Evolutionary conservation across 306 rosid species (phyloP), one percentile per base, ranked within the genome.

Genomic region (Fagus crenata): DNA sequence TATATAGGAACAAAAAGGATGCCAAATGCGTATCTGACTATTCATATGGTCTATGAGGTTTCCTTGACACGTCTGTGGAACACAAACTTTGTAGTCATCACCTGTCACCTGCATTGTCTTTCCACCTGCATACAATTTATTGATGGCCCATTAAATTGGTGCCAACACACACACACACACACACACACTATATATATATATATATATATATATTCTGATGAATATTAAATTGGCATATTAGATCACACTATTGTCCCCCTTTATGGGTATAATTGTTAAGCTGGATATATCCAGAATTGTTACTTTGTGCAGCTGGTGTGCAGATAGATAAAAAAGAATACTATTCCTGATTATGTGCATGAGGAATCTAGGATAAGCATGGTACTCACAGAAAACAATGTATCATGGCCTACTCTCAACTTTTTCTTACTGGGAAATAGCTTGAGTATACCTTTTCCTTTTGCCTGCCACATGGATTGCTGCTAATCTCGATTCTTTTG

Each of bases 401-500:
- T 3, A 46, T 31, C 42, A 56, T 82, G 82, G 53, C 17, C 35
- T 69, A 42, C 69, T 67, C 60, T 54, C 32, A 58, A 49, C 72
- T 58, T 78, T 68, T 59, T 43, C 9, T 2, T 46, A 46, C 51
- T 46, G 51, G 11, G 51, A 73, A 77, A 3, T 59, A 67, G 69
- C 78, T 78, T 73, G 79, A 78, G 73, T 74, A 73, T 7, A 4
- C 54, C 73, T 69, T 82, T 77, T 73, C 78, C 60, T 79, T 36
- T 74, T 82, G 83, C 80, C 80, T 78, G 86, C 86, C 86, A 83
- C 82, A 78, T 79, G 83, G 64, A 28, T 78, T 74, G 85, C 51
- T 67, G 7, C 37, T 49, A 37, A 9, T 22, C 28, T 22, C 28
- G 28, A 22, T 60, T 64, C 53, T 15, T 5, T 22, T 61, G 60